phyloP scores from a whole-genome alignment of 345 rosid species.

The Eucalyptus sp. region DNA sequence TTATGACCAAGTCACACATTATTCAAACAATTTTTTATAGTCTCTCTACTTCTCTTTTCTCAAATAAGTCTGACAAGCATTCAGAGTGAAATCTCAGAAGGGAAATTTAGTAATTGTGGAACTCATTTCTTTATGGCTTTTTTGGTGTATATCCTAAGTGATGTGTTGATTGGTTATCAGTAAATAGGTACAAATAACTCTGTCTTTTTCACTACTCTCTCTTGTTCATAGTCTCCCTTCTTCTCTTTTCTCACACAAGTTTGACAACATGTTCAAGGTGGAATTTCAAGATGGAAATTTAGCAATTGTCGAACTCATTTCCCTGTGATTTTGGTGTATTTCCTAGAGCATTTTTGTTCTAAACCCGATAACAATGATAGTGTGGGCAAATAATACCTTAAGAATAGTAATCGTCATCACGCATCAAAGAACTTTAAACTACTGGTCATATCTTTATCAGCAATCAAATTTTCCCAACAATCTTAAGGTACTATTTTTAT shows the following conservation, averaged over 20 bases:
- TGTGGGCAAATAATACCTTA: not conserved
- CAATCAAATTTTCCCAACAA: not conserved
- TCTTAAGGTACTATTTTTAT: not conserved
- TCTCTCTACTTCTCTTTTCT: not conserved
- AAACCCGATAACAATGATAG: not conserved
- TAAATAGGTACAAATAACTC: not conserved
- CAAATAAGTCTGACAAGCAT: not conserved
- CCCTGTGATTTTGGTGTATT: not conserved
- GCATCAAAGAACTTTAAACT: not conserved
- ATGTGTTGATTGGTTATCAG: not conserved
- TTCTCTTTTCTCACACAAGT: not conserved
- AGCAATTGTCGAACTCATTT: not conserved
- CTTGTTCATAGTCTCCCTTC: not conserved
- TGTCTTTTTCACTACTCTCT: not conserved
- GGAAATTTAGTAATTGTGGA: not conserved
- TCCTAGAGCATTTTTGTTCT: not conserved
- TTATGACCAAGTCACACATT: not conserved
- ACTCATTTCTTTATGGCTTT: not conserved
- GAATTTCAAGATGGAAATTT: not conserved
- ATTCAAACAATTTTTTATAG: not conserved
- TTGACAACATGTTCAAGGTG: not conserved
- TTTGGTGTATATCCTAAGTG: not conserved
- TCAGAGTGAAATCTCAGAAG: accelerated
- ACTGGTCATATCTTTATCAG: not conserved
- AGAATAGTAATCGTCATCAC: accelerated